Percentiles rank a stretch among this genome's conserved stretches.
Conservation (phyloP, 2,329 filamentous ascomycete genomes). For the Stagonosporopsis vannaccii region DNA sequence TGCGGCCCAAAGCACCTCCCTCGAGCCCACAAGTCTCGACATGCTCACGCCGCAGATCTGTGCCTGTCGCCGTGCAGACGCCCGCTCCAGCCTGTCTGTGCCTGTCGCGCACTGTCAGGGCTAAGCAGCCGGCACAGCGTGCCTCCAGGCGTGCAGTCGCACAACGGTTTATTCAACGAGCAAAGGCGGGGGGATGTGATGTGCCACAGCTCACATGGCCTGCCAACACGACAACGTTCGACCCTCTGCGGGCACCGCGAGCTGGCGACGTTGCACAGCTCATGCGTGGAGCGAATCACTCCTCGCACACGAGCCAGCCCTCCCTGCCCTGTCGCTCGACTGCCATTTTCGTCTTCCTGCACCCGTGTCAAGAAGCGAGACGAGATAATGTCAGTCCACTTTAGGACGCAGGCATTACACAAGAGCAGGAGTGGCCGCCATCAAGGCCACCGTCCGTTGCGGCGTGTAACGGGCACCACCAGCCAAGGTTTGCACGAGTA, state of each 20-base stretch:
- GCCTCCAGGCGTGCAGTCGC: constrained; percentile 24
- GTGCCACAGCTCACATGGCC: constrained; percentile 27
- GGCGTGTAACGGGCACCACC: constrained; percentile 9
- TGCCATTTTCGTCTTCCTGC: constrained; percentile 29
- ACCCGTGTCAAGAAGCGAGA: constrained; percentile 21
- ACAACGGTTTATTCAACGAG: constrained; percentile 23
- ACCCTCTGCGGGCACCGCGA: constrained; percentile 15
- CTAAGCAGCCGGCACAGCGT: constrained; percentile 26
- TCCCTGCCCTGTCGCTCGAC: constrained; percentile 24
- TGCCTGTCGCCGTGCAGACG: constrained; percentile 18
- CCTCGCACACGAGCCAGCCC: constrained; percentile 19
- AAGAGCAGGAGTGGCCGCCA: constrained; percentile 8
- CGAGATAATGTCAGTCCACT: constrained; percentile 21
- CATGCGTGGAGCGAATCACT: constrained; percentile 32
- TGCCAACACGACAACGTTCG: constrained; percentile 35
- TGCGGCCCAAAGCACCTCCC: constrained; percentile 15
- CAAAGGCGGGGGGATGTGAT: constrained; percentile 23
- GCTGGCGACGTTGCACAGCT: constrained; percentile 26
- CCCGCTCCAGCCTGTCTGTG: constrained; percentile 8
- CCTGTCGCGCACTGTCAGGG: constrained; percentile 14
- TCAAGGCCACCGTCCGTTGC: constrained; percentile 7
- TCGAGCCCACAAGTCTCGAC: constrained; percentile 13
- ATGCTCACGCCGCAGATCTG: constrained; percentile 23
- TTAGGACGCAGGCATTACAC: constrained; percentile 18
- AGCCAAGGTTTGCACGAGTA: constrained; percentile 19